Evolutionary conservation across 2,329 filamentous ascomycete genomes (phyloP), one percentile per base, ranked within the genome.

Genomic region (Cladosporium sp.): DNA sequence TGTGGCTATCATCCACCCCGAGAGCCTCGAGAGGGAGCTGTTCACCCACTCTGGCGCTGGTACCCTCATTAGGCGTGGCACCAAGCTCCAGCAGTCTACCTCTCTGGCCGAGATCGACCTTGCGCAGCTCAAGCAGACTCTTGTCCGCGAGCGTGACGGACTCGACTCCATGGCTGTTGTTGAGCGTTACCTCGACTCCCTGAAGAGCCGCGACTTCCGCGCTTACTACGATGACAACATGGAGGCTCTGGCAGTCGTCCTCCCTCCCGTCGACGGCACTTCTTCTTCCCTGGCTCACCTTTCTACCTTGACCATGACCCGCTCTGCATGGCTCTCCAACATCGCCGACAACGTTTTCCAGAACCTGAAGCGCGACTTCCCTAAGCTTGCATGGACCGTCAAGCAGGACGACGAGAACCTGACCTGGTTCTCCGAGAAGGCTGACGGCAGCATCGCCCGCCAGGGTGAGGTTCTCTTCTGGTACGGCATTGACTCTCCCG

Each of bases 341-440:
- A 85, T 96, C 29, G 88, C 91, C 24, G 93, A 97, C 69, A 96
- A 97, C 64, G 88, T 97, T 52, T 96, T 97, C 69, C 83, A 86
- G 57, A 86, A 88, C 56, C 88, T 97, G 68, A 95, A 92, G 78
- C 95, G 95, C 71, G 92, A 96, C 65, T 87, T 91, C 69, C 84
- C 90, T 50, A 89, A 86, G 73, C 79, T 97, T 58, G 87, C 89
- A 57, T 99, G 91, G 92, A 95, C 90, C n/a, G 92, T 96, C 54
- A 92, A 88, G 74, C 86, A 91, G 64, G 87, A 95, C 60, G 91
- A 97, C 62, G 92, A 97, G 79, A 96, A 97, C 69, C 77, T 97
- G 62, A 91, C 89, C 9, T 97, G 92, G 93, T 96, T 97, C 77
- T 95, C 95, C 60, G 91, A 96, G 71, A 96, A 96, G 78, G 87